Evolutionary conservation across 805 yeast genomes (phyloP).

Genomic region (Saccharomycopsis lassenensis): DNA sequence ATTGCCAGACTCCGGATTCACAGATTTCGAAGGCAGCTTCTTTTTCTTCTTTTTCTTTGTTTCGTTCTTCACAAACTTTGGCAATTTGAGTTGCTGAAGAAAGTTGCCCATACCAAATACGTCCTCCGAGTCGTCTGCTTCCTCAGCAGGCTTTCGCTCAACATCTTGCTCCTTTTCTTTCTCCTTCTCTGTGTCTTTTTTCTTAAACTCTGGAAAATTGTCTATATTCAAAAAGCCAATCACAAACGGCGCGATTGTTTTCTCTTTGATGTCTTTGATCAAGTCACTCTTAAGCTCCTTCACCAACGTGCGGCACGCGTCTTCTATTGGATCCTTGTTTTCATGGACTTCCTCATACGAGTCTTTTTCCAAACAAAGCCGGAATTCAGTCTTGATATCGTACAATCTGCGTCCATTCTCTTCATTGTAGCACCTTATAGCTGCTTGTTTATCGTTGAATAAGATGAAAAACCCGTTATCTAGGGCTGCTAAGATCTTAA

Average conservation of each 20-base stretch:
- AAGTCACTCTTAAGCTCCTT: conserved; percentile 56
- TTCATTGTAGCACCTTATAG: conserved; percentile 44
- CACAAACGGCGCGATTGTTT: conserved; percentile 59
- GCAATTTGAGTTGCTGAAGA: conserved; percentile 20
- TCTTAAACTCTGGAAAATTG: conserved; percentile 39
- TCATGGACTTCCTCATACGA: conserved; percentile 8
- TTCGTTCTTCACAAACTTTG: conserved; percentile 19
- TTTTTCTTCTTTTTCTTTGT: conserved; percentile 21
- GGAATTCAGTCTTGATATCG: conserved; percentile 4
- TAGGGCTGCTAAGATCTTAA: conserved; percentile 47
- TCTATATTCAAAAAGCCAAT: conserved; percentile 49
- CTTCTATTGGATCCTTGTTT: conserved; percentile 33
- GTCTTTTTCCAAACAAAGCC: conserved; percentile 12
- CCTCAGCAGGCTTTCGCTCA: background rate
- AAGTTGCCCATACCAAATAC: conserved; percentile 11
- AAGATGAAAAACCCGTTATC: conserved; percentile 59
- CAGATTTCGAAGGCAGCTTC: too few species aligned
- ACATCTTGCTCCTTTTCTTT: conserved; percentile 18
- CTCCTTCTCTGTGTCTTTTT: conserved; percentile 24
- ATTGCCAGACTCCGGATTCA: too few species aligned
- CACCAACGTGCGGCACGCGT: conserved; percentile 46
- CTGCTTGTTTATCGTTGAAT: conserved; percentile 49
- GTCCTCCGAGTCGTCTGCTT: conserved; percentile 2
- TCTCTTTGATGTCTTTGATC: conserved; percentile 61
- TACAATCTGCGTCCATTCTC: conserved; percentile 47